Percentiles rank a stretch among this genome's conserved stretches.
Evolutionary conservation across 495 filamentous ascomycete genomes (phyloP).

Genomic region (Annulohypoxylon nitens): DNA sequence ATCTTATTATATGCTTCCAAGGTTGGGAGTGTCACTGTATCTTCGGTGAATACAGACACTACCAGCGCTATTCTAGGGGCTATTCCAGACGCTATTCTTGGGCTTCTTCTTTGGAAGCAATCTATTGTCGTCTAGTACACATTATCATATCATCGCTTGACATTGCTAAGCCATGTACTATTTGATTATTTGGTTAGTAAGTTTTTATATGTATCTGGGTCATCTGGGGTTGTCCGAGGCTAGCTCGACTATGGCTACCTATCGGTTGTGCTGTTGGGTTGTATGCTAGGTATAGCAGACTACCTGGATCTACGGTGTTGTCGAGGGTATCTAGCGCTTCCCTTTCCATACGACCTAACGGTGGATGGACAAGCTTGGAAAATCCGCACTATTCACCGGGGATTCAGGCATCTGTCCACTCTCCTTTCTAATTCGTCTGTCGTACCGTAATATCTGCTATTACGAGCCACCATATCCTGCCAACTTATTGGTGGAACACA

Average conservation of each 20-base stretch:
- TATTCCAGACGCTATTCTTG: background rate
- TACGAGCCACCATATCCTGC: slow-evolving; percentile 29
- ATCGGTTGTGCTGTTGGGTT: slow-evolving; percentile 17
- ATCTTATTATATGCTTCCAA: slow-evolving; percentile 30
- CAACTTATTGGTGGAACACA: slow-evolving; percentile 38
- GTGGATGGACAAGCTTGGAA: slow-evolving; percentile 8
- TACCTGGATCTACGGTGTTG: slow-evolving; percentile 7
- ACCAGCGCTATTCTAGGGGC: background rate
- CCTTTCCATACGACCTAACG: slow-evolving; percentile 14
- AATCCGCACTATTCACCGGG: slow-evolving; percentile 18
- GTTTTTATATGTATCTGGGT: background rate
- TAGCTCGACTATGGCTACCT: background rate
- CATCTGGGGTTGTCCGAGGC: background rate
- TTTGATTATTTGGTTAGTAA: slow-evolving; percentile 3
- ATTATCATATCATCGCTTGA: slow-evolving; percentile 7
- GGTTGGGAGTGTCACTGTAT: slow-evolving; percentile 9
- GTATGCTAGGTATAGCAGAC: slow-evolving; percentile 16
- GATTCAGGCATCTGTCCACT: slow-evolving; percentile 16
- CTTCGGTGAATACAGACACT: slow-evolving; percentile 35
- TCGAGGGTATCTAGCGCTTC: slow-evolving; percentile 17
- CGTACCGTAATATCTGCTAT: slow-evolving; percentile 26
- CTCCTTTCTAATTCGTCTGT: slow-evolving; percentile 30
- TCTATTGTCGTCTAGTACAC: background rate
- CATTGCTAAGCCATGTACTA: slow-evolving; percentile 18
- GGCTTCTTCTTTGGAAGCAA: background rate